Evolutionary conservation across 371 early-diverging fungal genomes (phyloP).

Genomic region (Mortierella sp.): DNA sequence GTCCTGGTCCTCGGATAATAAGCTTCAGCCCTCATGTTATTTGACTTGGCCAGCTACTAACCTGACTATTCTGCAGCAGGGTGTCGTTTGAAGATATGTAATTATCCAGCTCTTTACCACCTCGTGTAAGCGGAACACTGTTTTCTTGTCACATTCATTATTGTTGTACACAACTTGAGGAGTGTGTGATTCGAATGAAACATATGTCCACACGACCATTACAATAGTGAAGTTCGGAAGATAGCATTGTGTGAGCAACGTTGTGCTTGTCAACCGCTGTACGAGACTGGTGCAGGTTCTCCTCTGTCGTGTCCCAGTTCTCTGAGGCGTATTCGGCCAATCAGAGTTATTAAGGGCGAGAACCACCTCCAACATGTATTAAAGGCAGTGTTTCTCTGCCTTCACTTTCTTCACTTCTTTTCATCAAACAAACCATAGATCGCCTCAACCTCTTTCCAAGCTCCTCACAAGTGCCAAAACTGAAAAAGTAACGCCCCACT

Average conservation of each 20-base stretch:
- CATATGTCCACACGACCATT: neutral
- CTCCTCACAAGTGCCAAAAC: neutral
- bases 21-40: too few species aligned
- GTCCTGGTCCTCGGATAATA: too few species aligned
- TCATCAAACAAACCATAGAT: conserved; percentile 7
- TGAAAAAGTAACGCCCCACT: conserved; percentile 1
- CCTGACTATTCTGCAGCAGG: too few species aligned
- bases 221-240: neutral
- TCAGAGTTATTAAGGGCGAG: conserved; percentile 3
- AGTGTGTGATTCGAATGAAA: conserved; percentile 2
- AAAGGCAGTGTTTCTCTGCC: neutral
- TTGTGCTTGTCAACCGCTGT: conserved; percentile 1
- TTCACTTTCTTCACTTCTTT: neutral
- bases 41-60: too few species aligned
- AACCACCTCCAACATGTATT: neutral
- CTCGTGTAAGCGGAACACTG: too few species aligned
- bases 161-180: too few species aligned
- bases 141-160: too few species aligned
- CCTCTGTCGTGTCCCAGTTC: neutral
- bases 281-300: neutral
- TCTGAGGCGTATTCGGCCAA: neutral
- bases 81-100: too few species aligned
- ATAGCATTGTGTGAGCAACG: neutral
- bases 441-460: neutral
- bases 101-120: too few species aligned